Evolutionary conservation across 371 early-diverging fungal species (phyloP), one percentile per base, ranked within the genome.

Genomic region (Mortierella sp.): DNA sequence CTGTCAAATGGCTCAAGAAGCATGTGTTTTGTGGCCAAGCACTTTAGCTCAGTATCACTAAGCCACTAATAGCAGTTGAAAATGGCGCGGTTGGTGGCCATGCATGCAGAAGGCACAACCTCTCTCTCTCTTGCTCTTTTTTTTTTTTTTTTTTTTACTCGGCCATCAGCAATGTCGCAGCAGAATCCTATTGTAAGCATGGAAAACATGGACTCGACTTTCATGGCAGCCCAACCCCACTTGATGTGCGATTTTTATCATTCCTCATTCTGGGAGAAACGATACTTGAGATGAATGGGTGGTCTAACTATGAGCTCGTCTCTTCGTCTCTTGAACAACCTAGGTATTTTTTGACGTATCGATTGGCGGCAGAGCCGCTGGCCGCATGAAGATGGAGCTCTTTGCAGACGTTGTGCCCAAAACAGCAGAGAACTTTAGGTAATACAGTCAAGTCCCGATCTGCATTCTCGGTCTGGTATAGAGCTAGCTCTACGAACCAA

Each of bases 401-500:
- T 93, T 93, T 80, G 87, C 90, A 3, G 97, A 99, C 74, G 91
- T 94, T 53, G 95, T 93, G 2, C 99, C 99, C 44, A 94, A 91
- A 79, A 99, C 99, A 1, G 97, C 97, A 15, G 99, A 99, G 81
- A 99, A 99, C 88, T 99, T 99, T 85, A 85, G 96, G 87, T 84
- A 83, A 57, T 4, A 37, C 3, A 37, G 37, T 37, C 37, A 5
- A 37, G 9, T 9, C 37, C 9, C 37, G 37, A 37, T 37, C 37
- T 37, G 37, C 37, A 37, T 37, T 37, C n/a, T 37, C 5, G 9
- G 37, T 37, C 3, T 37, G 9, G 23, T 64, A 9, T 52, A 7
- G 28, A n/a, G n/a, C n/a, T n/a, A n/a, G n/a, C n/a, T n/a, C n/a
- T n/a, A n/a, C n/a, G n/a, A n/a, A n/a, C n/a, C n/a, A 37, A 9